Evolutionary conservation across 1,284 basidiomycete species (phyloP), one percentile per base, ranked within the genome.

Genomic region (Rhizoctonia solani): DNA sequence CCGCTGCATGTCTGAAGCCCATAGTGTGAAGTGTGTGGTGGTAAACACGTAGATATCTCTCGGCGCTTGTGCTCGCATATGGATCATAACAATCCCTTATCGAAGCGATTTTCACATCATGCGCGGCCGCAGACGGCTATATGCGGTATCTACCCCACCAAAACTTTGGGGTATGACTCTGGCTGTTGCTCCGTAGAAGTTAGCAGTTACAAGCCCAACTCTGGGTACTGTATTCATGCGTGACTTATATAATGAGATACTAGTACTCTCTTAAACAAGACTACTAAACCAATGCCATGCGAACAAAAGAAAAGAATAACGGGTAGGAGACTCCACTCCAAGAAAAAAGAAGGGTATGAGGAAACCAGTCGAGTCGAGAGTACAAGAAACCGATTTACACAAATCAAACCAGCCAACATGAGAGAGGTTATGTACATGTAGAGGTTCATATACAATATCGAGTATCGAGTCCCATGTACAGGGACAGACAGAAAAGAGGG

Each of bases 1-100:
- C 86, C 16, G 90, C 88, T 58, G 90, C 92, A 75, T 92, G 86
- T 75, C 84, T 84, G 82, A 94, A 95, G 53, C 89, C 89, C 93
- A 95, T n/a, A n/a, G n/a, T n/a, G n/a, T 95, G 52, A 54, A 75
- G 41, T 16, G 11, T 23, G 47, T 65, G 27, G 53, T 53, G 25
- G 68, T 41, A 44, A 46, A 53, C 29, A 54, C 25, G n/a, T 37
- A 46, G 54, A 55, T 32, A 29, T 65, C 37, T 52, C 53, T 32
- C 42, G 16, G 44, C 61, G 42, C n/a, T n/a, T n/a, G n/a, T n/a
- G n/a, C n/a, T n/a, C n/a, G n/a, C n/a, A 63, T 34, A 8, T 27
- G 37, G 9, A 39, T 39, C n/a, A n/a, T n/a, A n/a, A n/a, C n/a
- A n/a, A n/a, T n/a, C n/a, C n/a, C n/a, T n/a, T n/a, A n/a, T n/a